phyloP scores from a whole-genome alignment of 768 basidiomycete species.

The Leucosporidium scottii region DNA sequence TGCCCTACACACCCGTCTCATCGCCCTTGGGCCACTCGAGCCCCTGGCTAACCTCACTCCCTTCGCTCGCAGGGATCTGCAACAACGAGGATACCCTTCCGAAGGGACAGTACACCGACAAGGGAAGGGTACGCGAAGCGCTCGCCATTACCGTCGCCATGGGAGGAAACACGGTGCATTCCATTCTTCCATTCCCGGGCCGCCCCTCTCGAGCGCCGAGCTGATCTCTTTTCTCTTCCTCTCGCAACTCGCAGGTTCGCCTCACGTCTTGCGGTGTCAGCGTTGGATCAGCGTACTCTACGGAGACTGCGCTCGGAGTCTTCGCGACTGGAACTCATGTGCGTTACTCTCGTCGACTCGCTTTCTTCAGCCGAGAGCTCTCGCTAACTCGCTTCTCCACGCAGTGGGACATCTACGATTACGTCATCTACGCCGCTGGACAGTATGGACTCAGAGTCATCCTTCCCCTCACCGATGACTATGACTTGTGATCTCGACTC shows the following conservation, averaged over 20 bases:
- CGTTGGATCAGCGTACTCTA: background rate
- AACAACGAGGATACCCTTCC: constrained; percentile 28
- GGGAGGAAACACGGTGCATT: constrained; percentile 37
- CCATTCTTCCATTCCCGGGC: constrained; percentile 8
- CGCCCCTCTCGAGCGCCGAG: background rate
- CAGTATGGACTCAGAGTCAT: background rate
- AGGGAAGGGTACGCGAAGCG: constrained; percentile 26
- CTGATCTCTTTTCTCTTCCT: no score
- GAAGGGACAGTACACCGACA: constrained; percentile 20
- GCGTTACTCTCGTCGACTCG: background rate
- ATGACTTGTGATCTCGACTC: constrained; percentile 6
- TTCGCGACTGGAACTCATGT: constrained; percentile 25
- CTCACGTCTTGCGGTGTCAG: background rate
- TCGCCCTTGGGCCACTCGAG: background rate
- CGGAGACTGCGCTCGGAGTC: no score
- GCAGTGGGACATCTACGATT: constrained; percentile 12
- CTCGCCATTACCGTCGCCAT: constrained; percentile 35
- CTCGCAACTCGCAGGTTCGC: background rate
- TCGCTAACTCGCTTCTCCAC: constrained; percentile 9
- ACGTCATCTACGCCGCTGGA: constrained; percentile 2
- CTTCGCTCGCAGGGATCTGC: no score
- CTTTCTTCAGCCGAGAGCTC: no score
- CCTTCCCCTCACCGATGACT: background rate
- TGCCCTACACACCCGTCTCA: no score
- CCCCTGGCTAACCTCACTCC: constrained; percentile 25